phyloP scores from a whole-genome alignment of 805 yeast genomes.

The Kluyveromyces siamensis region DNA sequence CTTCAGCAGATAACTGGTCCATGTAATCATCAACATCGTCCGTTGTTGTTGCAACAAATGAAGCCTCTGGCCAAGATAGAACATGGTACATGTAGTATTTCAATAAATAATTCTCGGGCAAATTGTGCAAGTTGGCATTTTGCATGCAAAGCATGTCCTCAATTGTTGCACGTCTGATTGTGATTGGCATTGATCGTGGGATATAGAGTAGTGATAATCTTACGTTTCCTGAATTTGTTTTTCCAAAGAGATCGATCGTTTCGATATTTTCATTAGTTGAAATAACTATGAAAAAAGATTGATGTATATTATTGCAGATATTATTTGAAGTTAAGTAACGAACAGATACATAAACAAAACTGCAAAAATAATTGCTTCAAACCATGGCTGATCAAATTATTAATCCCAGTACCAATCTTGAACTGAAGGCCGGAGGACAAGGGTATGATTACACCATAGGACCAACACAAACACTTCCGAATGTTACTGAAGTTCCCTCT shows the following conservation, averaged over 20 bases:
- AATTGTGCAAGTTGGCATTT: slow-evolving; percentile 80
- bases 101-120: slow-evolving; percentile 90
- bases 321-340: not conserved
- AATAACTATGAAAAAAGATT: too few relatives aligned
- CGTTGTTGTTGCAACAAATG: slow-evolving; percentile 85
- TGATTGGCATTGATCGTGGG: slow-evolving; percentile 53
- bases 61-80: slow-evolving; percentile 95
- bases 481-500: slow-evolving; percentile 9
- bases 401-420: slow-evolving; percentile 18
- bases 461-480: slow-evolving; percentile 22
- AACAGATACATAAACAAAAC: not conserved
- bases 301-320: too few relatives aligned
- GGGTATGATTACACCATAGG: slow-evolving; percentile 26
- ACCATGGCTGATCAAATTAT: slow-evolving; percentile 20
- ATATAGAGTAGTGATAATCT: not conserved
- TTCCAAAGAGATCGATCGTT: not conserved
- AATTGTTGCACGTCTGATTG: slow-evolving; percentile 80
- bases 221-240: not conserved
- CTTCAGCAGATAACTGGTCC: slow-evolving; percentile 13
- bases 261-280: too few relatives aligned
- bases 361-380: not conserved
- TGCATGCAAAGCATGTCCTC: slow-evolving; percentile 91
- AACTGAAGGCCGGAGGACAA: slow-evolving; percentile 6
- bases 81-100: slow-evolving; percentile 92
- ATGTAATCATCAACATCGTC: slow-evolving; percentile 33